Conservation (phyloP, 2,329 filamentous ascomycete species). For the Trichoderma polysporum region DNA sequence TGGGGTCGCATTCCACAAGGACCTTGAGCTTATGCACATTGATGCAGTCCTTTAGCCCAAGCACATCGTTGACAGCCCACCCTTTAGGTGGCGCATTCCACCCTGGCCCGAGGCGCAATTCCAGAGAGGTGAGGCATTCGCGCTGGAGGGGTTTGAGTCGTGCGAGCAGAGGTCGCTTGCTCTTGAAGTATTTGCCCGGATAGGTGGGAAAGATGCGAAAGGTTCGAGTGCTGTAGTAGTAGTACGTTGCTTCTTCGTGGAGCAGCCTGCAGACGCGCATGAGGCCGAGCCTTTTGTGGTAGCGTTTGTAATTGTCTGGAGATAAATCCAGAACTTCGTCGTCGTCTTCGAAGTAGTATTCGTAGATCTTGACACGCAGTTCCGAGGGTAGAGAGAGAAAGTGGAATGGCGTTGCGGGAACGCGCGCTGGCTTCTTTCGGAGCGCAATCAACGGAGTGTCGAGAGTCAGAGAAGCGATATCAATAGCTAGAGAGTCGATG, state of each 20-base stretch:
- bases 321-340: constrained; percentile 63
- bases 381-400: constrained; percentile 70
- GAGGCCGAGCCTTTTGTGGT: constrained; percentile 59
- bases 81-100: constrained; percentile 68
- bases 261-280: constrained; percentile 61
- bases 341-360: constrained; percentile 57
- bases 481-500: constrained; percentile 26
- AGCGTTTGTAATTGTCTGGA: constrained; percentile 61
- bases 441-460: constrained; percentile 37
- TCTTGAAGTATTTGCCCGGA: constrained; percentile 67
- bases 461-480: constrained; percentile 46
- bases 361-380: constrained; percentile 68
- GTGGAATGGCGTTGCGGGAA: constrained; percentile 51
- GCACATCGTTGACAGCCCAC: constrained; percentile 65
- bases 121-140: constrained; percentile 59
- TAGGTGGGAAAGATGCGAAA: constrained; percentile 67
- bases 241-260: constrained; percentile 62
- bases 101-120: constrained; percentile 70
- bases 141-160: constrained; percentile 63
- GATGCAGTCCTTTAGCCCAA: constrained; percentile 63
- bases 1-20: constrained; percentile 72
- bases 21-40: constrained; percentile 61
- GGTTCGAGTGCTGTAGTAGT: constrained; percentile 63
- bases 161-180: constrained; percentile 68
- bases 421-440: constrained; percentile 32